Conservation (phyloP, 176 grass and related monocot species). For the Oryza coarctata region DNA sequence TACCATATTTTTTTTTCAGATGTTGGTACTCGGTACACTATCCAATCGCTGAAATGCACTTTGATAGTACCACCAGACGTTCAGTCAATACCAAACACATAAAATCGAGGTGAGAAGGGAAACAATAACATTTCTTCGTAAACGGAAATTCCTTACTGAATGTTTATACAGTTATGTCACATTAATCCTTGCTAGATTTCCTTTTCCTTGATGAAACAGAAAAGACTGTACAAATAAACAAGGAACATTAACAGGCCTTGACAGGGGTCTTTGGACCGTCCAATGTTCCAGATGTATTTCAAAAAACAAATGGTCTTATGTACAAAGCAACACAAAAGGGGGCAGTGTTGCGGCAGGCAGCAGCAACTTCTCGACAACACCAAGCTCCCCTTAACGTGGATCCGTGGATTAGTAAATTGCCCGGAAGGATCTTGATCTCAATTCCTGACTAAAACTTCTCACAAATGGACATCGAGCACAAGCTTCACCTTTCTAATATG, state of each 20-base stretch:
- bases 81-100: background rate
- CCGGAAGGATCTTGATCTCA: constrained; percentile 47
- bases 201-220: constrained; percentile 53
- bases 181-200: constrained; percentile 49
- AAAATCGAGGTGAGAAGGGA: background rate
- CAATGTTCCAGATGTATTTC: constrained; percentile 62
- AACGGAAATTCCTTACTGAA: constrained; percentile 56
- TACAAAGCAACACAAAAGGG: constrained; percentile 60
- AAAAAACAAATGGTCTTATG: constrained; percentile 81
- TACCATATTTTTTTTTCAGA: no score
- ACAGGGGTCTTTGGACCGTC: constrained; percentile 52
- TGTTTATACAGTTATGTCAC: constrained; percentile 59
- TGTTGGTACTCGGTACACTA: no score
- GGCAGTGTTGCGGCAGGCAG: constrained; percentile 49
- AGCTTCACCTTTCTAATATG: constrained; percentile 58
- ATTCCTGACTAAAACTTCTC: constrained; percentile 47
- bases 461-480: constrained; percentile 32
- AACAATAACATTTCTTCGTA: background rate
- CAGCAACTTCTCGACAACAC: constrained; percentile 58
- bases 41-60: background rate
- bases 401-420: constrained; percentile 57
- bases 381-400: constrained; percentile 43
- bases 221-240: constrained; percentile 87
- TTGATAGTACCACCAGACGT: background rate
- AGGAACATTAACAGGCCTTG: constrained; percentile 61